Conservation (phyloP, 2,329 filamentous ascomycete species). For the Aspergillus glaucus region DNA sequence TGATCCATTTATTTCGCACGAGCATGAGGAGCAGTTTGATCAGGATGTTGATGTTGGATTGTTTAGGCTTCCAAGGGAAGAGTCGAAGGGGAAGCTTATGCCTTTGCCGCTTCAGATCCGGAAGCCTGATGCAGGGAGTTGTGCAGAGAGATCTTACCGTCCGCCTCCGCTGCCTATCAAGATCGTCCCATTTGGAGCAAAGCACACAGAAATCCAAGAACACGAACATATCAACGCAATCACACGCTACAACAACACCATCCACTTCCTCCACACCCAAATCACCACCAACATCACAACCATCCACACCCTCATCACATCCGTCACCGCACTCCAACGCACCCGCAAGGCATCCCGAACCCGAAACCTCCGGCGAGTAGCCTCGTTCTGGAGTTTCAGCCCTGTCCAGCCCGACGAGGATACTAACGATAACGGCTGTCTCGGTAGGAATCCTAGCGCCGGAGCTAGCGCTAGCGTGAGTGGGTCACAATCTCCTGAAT, state of each 20-base stretch:
- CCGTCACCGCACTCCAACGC: constrained; percentile 19
- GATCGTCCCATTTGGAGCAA: constrained; percentile 10
- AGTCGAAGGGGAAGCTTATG: constrained; percentile 10
- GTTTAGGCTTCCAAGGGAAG: constrained; percentile 1
- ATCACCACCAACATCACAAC: constrained; percentile 21
- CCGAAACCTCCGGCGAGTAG: constrained; percentile 22
- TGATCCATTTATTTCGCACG: constrained; percentile 20
- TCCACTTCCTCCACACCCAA: constrained; percentile 21
- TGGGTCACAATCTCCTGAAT: neutral
- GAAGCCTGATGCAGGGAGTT: constrained; percentile 11
- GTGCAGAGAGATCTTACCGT: constrained; percentile 2
- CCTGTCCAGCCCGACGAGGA: constrained; percentile 14
- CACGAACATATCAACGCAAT: constrained; percentile 8
- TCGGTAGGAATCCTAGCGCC: neutral
- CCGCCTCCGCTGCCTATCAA: constrained; percentile 18
- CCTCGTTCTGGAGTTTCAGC: constrained; percentile 37
- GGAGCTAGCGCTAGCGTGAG: too few species aligned
- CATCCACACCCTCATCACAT: constrained; percentile 20
- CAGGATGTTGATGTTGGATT: neutral
- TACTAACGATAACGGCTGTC: too few species aligned
- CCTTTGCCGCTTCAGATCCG: constrained; percentile 22
- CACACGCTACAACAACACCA: constrained; percentile 17
- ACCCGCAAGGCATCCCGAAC: constrained; percentile 14
- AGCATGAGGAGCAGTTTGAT: neutral
- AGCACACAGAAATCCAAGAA: neutral